A percentile compares a stretch with the other conserved stretches of the same genome.
phyloP scores from a whole-genome alignment of 352 stramenopile species.

The Phytophthora sp. region DNA sequence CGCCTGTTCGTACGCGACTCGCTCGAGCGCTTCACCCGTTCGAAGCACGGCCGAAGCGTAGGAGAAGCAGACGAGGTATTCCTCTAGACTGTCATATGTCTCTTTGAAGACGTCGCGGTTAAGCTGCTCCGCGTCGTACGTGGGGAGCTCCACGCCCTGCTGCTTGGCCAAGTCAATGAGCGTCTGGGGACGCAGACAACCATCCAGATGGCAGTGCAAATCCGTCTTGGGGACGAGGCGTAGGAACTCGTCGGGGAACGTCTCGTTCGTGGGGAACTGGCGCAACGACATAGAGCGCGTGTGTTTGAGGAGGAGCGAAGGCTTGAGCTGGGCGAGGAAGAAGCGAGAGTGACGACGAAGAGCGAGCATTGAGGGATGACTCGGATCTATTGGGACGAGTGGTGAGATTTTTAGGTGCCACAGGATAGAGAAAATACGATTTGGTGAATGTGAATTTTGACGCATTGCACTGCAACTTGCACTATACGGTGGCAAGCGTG shows the following conservation, averaged over 20 bases:
- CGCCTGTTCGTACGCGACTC: slow-evolving; percentile 86
- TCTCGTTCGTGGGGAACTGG: slow-evolving; percentile 57
- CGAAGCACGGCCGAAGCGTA: slow-evolving; percentile 79
- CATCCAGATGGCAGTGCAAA: slow-evolving; percentile 89
- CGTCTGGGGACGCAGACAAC: slow-evolving; percentile 79
- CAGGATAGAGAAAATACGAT: background rate
- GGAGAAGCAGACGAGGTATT: slow-evolving; percentile 87
- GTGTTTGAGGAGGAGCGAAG: background rate
- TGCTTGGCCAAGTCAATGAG: slow-evolving; percentile 84
- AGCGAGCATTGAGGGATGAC: too few species aligned
- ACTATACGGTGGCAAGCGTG: too few species aligned
- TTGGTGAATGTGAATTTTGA: background rate
- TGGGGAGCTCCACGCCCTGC: slow-evolving; percentile 74
- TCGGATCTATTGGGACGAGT: background rate
- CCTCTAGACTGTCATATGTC: slow-evolving; percentile 80
- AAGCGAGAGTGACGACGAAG: slow-evolving; percentile 22
- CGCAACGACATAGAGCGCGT: slow-evolving; percentile 25
- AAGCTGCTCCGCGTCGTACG: slow-evolving; percentile 69
- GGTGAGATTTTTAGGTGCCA: background rate
- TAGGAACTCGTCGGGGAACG: slow-evolving; percentile 77
- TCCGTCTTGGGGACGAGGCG: slow-evolving; percentile 81
- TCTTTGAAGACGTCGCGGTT: slow-evolving; percentile 78
- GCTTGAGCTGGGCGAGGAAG: slow-evolving; percentile 9
- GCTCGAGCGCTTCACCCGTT: slow-evolving; percentile 66
- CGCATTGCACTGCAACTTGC: too few species aligned